Conservation (phyloP, 1,284 basidiomycete genomes). For the Malassezia japonica region DNA sequence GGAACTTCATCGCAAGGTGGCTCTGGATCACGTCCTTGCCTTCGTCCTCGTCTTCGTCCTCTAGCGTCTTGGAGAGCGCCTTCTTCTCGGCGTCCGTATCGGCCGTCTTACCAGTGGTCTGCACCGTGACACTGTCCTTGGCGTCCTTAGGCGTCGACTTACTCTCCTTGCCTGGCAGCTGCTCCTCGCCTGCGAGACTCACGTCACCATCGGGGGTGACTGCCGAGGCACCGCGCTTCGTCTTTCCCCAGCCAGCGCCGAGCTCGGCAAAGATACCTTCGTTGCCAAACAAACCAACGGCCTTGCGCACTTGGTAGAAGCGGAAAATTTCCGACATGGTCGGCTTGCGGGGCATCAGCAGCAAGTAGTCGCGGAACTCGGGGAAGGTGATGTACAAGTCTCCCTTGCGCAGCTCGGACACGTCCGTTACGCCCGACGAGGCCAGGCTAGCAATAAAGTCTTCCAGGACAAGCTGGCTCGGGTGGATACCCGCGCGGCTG, state of each 20-base stretch:
- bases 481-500: constrained; percentile 37
- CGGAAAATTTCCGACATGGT: constrained; percentile 42
- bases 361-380: constrained; percentile 45
- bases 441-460: constrained; percentile 46
- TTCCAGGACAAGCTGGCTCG: constrained; percentile 29
- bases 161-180: constrained; percentile 20
- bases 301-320: constrained; percentile 47
- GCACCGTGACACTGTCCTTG: constrained; percentile 7
- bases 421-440: constrained; percentile 19
- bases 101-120: not conserved
- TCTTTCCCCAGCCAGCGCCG: constrained; percentile 37
- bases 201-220: constrained; percentile 46
- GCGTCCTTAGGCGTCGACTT: not conserved
- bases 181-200: constrained; percentile 37
- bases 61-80: not conserved
- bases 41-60: constrained; percentile 58
- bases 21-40: constrained; percentile 58
- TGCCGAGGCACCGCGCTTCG: constrained; percentile 36
- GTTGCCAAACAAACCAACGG: constrained; percentile 43
- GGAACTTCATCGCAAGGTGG: constrained; percentile 71
- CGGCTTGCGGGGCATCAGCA: constrained; percentile 42
- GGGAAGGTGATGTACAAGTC: constrained; percentile 38
- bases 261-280: constrained; percentile 47
- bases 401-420: constrained; percentile 14
- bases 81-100: not conserved